These are phyloP conservation scores for Termitomyces eurrhizus DNA, from an alignment of 768 basidiomycete genomes.

Conservation along the genomic window DNA sequence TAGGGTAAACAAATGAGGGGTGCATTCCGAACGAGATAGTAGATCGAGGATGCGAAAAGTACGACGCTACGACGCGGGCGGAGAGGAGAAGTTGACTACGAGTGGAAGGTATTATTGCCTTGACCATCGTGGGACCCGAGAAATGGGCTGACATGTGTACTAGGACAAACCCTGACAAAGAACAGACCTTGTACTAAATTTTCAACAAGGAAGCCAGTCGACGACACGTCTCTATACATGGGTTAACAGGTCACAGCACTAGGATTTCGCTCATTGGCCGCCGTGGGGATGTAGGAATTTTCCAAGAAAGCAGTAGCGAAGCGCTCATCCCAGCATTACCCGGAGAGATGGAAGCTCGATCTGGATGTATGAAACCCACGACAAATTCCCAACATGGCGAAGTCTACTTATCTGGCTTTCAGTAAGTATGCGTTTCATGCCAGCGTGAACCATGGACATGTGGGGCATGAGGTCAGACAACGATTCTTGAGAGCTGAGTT, in stretches of 20 bases:
- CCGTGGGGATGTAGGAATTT: not conserved
- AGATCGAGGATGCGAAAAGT: not conserved
- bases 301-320: not conserved
- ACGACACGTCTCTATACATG: not conserved
- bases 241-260: not conserved
- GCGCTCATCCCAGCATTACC: not conserved
- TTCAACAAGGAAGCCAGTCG: not conserved
- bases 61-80: slow-evolving; percentile 1
- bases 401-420: too few species aligned
- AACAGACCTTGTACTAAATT: not conserved
- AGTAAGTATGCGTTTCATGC: not conserved
- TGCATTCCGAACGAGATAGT: not conserved
- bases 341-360: not conserved
- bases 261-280: not conserved
- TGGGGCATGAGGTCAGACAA: not conserved
- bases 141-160: slow-evolving; percentile 1
- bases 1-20: not conserved
- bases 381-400: not conserved
- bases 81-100: not conserved
- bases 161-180: not conserved
- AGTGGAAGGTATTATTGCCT: not conserved
- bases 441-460: not conserved
- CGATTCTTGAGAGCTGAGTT: not conserved
- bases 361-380: not conserved
- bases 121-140: slow-evolving; percentile 2